Conservation (phyloP, 1,139 yeast genomes). For the Saccharomyces hybrid region DNA sequence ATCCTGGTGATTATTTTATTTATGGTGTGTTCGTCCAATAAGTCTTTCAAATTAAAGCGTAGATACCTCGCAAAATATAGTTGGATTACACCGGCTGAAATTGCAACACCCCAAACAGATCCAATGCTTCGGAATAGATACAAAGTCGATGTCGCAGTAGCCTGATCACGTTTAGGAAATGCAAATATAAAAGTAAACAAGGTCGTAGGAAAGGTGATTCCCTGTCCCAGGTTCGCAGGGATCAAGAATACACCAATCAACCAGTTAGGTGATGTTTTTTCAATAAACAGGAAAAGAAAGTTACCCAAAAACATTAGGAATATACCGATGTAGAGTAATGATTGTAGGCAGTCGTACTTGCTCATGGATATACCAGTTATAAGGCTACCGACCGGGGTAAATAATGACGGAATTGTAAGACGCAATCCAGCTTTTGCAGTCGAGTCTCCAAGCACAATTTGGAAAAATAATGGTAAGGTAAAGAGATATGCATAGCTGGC, state of each 20-base stretch:
- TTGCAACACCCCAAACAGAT: constrained; percentile 39
- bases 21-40: neutral
- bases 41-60: constrained; percentile 2
- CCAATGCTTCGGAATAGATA: constrained; percentile 38
- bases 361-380: constrained; percentile 36
- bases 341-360: constrained; percentile 21
- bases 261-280: constrained; percentile 25
- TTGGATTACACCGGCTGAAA: constrained; percentile 33
- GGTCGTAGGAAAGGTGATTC: constrained; percentile 37
- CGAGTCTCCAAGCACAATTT: constrained; percentile 20
- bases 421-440: constrained; percentile 22
- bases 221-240: constrained; percentile 40
- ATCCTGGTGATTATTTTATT: neutral
- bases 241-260: constrained; percentile 28
- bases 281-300: constrained; percentile 29
- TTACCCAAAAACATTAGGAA: constrained; percentile 35
- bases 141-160: constrained; percentile 37
- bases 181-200: constrained; percentile 37
- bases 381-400: constrained; percentile 39
- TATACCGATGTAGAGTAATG: constrained; percentile 32
- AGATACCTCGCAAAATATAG: constrained; percentile 6
- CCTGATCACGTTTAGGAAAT: constrained; percentile 32
- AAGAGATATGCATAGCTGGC: constrained; percentile 37
- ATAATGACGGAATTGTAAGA: constrained; percentile 36
- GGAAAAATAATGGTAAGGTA: constrained; percentile 37